Evolutionary conservation across 1,139 yeast genomes (phyloP).

Genomic region (Suhomyces taliae): DNA sequence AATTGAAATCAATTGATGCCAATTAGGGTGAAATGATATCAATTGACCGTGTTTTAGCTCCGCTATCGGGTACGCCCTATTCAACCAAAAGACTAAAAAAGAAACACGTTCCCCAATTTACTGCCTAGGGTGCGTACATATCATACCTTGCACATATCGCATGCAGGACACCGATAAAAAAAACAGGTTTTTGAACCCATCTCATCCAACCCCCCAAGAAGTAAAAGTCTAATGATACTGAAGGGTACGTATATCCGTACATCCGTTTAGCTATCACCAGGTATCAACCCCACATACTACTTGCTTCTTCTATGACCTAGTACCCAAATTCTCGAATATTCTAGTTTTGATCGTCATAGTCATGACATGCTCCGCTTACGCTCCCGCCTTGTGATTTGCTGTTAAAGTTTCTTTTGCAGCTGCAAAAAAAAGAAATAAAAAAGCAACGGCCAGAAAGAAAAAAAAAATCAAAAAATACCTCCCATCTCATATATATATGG

Average conservation of each 20-base stretch:
- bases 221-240: too few species aligned
- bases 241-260: too few species aligned
- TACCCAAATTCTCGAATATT: not conserved
- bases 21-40: not conserved
- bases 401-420: conserved; percentile 10
- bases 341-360: not conserved
- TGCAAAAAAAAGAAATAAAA: conserved; percentile 10
- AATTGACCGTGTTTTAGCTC: not conserved
- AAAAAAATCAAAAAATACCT: conserved; percentile 6
- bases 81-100: not conserved
- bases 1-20: too few species aligned
- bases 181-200: not conserved
- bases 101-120: conserved; percentile 10
- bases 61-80: not conserved
- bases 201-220: too few species aligned
- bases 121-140: conserved; percentile 10
- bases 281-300: not conserved
- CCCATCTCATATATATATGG: conserved; percentile 10
- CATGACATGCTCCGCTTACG: conserved; percentile 4
- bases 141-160: conserved; percentile 9
- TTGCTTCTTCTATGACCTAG: not conserved
- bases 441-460: conserved; percentile 10
- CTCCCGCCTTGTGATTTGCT: conserved; percentile 9
- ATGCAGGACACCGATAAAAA: conserved; percentile 4
- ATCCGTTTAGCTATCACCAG: too few species aligned